These are phyloP conservation scores for Calocybe indica DNA, from an alignment of 768 basidiomycete genomes.

Conservation along the genomic window DNA sequence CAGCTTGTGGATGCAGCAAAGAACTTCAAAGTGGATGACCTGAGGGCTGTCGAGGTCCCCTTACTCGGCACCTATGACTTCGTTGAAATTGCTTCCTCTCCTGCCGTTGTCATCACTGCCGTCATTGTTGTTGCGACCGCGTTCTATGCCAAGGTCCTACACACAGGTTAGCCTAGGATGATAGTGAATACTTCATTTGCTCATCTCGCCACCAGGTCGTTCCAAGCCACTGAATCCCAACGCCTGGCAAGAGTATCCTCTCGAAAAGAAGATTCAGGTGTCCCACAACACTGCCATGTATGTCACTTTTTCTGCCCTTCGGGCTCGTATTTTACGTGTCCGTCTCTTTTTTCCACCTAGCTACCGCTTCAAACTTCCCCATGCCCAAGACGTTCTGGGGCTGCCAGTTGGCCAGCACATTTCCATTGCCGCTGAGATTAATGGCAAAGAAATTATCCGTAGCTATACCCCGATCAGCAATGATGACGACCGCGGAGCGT, in stretches of 20 bases:
- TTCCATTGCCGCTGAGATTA: constrained; percentile 82
- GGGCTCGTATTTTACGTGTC: background rate
- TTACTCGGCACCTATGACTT: constrained; percentile 30
- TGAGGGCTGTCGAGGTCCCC: constrained; percentile 29
- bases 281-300: constrained; percentile 97
- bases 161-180: constrained; percentile 29
- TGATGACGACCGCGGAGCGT: constrained; percentile 89
- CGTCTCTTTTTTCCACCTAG: constrained; percentile 30
- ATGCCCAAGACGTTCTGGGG: constrained; percentile 72
- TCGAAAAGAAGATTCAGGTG: constrained; percentile 74
- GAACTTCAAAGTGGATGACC: constrained; percentile 18
- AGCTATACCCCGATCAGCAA: constrained; percentile 95
- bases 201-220: constrained; percentile 36
- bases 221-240: constrained; percentile 65
- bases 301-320: constrained; percentile 14
- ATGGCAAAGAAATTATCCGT: constrained; percentile 84
- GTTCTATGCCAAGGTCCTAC: constrained; percentile 49
- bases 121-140: constrained; percentile 42
- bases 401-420: constrained; percentile 98
- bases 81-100: constrained; percentile 29
- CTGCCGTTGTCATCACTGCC: constrained; percentile 47
- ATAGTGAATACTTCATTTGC: constrained; percentile 3
- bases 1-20: constrained; percentile 12
- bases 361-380: constrained; percentile 87
- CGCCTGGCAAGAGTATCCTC: constrained; percentile 77